Evolutionary conservation across 2,329 filamentous ascomycete species (phyloP), one percentile per base, ranked within the genome.

Genomic region (Aureobasidium pullulans): DNA sequence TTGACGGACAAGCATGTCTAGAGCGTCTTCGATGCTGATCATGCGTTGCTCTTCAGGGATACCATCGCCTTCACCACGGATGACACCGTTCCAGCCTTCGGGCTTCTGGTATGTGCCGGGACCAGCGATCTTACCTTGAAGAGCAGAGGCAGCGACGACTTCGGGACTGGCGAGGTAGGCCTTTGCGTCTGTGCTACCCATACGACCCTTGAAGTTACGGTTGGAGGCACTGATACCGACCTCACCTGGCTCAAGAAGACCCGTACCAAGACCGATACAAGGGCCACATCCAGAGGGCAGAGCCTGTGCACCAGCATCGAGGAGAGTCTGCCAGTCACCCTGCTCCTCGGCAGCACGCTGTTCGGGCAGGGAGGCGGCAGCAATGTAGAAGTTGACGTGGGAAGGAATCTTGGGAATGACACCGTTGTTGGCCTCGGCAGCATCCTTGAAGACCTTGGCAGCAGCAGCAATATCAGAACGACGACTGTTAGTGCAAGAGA

Each of bases 161-260:
- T 96, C 92, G 0, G 94, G 92, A 64, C 88, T 93, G 6, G 87
- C 88, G 0, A 96, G 84, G 70, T 96, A 96, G 0, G 90, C 90
- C 68, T 90, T 85, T 0, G 90, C 89, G 5, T 89, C 84, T 2
- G 82, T 84, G 13, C 82, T 86, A 3, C 92, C 92, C 89, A 96
- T 95, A 2, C 92, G 84, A 0, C 91, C 92, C 73, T 92, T 91
- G 79, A 92, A 96, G 72, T 96, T 96, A 10, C 92, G 81, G 77
- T 96, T 96, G 54, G 81, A 85, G 0, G 90, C 89, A 62, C 81
- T 86, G 65, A 96, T 92, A 23, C 91, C 91, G 9, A 91, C 85
- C 75, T 96, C 91, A n/a, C 89, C 90, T 1, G 83, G 81, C 71
- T 96, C 86, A 0, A 96, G 80, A 0, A 96, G 78, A 39, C 92